Evolutionary conservation across 1,139 yeast genomes (phyloP).

Genomic region (Yamadazyma jaroonii): DNA sequence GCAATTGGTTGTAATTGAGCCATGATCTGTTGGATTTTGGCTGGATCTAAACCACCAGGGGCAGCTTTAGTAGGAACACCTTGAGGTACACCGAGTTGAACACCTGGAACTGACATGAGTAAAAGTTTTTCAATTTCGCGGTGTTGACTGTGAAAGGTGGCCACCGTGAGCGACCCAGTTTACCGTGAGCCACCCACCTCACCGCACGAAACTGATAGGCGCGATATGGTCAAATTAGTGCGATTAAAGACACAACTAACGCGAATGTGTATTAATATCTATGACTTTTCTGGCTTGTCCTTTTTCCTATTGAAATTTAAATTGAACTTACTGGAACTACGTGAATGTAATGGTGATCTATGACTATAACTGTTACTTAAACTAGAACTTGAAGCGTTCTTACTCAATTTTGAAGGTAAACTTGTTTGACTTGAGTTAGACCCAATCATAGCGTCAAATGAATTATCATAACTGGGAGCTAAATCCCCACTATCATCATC

Average conservation of each 20-base stretch:
- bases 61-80: conserved; percentile 9
- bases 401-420: conserved; percentile 3
- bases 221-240: too few species aligned
- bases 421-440: background rate
- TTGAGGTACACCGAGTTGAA: conserved; percentile 15
- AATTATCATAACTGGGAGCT: conserved; percentile 20
- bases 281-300: background rate
- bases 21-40: conserved; percentile 13
- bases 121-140: background rate
- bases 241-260: too few species aligned
- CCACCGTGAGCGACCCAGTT: too few species aligned
- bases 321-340: conserved; percentile 13
- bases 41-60: conserved; percentile 4
- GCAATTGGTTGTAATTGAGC: conserved; percentile 21
- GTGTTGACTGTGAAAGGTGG: too few species aligned
- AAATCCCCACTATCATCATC: conserved; percentile 18
- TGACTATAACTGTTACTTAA: conserved; percentile 3
- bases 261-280: too few species aligned
- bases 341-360: conserved; percentile 4
- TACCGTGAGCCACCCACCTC: too few species aligned
- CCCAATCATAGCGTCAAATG: conserved; percentile 1
- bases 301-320: conserved; percentile 4
- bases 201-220: too few species aligned
- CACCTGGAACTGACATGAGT: conserved; percentile 16
- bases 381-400: conserved; percentile 2